phyloP scores from a whole-genome alignment of 805 yeast genomes.

The Wickerhamomyces bisporus region DNA sequence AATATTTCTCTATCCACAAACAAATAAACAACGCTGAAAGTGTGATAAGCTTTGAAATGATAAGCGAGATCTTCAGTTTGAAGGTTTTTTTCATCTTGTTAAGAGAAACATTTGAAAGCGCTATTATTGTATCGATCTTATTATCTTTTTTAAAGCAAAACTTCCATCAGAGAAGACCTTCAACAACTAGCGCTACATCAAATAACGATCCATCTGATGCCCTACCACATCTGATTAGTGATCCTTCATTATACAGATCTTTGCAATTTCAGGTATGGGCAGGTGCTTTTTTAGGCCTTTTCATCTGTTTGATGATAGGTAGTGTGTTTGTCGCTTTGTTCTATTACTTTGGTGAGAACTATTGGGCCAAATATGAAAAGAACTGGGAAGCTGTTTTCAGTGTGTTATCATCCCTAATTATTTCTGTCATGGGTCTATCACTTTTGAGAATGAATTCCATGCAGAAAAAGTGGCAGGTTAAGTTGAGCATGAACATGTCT shows the following conservation, averaged over 20 bases:
- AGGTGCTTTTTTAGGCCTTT: conserved; percentile 72
- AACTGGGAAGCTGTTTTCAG: conserved; percentile 88
- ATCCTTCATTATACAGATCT: conserved; percentile 30
- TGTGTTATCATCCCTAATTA: conserved; percentile 69
- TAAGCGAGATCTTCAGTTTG: conserved; percentile 33
- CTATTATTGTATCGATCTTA: conserved; percentile 84
- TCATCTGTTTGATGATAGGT: conserved; percentile 69
- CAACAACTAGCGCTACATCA: background rate
- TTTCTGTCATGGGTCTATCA: conserved; percentile 83
- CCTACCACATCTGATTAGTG: conserved; percentile 21
- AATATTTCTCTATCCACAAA: too few relatives aligned
- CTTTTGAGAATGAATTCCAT: conserved; percentile 75
- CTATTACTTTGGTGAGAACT: conserved; percentile 73
- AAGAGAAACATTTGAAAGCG: conserved; percentile 91
- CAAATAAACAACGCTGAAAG: too few relatives aligned
- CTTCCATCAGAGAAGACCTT: conserved; percentile 36
- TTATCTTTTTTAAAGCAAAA: conserved; percentile 90
- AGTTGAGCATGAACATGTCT: conserved; percentile 60
- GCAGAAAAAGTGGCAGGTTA: conserved; percentile 77
- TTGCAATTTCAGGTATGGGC: conserved; percentile 72
- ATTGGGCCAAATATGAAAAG: conserved; percentile 84
- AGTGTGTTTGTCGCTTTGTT: conserved; percentile 66
- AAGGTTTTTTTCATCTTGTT: conserved; percentile 80
- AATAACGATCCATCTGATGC: background rate
- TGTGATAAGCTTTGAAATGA: too few relatives aligned